These are phyloP conservation scores for Lachnellula hyalina DNA, from an alignment of 2,329 filamentous ascomycete species.

Conservation along the genomic window DNA sequence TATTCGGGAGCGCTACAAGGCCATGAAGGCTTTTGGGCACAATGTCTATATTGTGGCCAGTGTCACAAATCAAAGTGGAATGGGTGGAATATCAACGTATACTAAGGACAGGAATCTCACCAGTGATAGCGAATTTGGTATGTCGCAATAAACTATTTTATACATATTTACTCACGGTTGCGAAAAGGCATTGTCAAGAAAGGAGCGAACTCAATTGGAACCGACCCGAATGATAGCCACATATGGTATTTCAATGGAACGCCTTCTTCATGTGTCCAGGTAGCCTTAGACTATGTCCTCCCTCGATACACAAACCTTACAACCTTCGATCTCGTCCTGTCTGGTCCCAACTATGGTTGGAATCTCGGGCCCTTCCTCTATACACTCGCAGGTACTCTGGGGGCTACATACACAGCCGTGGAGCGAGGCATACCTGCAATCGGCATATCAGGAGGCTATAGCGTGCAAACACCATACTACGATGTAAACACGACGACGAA, in stretches of 20 bases:
- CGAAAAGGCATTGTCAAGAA: constrained; percentile 36
- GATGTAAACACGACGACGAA: constrained; percentile 35
- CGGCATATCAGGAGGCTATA: constrained; percentile 41
- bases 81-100: constrained; percentile 41
- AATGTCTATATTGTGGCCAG: constrained; percentile 40
- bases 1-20: constrained; percentile 37
- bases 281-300: constrained; percentile 51
- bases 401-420: constrained; percentile 46
- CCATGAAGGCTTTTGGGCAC: constrained; percentile 34
- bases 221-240: constrained; percentile 45
- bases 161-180: background rate
- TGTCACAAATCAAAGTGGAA: constrained; percentile 39
- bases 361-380: constrained; percentile 51
- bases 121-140: constrained; percentile 37
- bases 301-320: constrained; percentile 43
- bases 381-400: constrained; percentile 46
- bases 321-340: constrained; percentile 48
- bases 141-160: background rate
- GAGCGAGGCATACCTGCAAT: constrained; percentile 46
- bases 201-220: constrained; percentile 44
- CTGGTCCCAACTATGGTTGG: constrained; percentile 51
- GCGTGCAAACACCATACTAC: constrained; percentile 38
- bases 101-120: constrained; percentile 39
- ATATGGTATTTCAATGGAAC: constrained; percentile 60
- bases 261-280: constrained; percentile 49